Conservation (phyloP, 805 yeast genomes). For the Saturnispora galanensis region DNA sequence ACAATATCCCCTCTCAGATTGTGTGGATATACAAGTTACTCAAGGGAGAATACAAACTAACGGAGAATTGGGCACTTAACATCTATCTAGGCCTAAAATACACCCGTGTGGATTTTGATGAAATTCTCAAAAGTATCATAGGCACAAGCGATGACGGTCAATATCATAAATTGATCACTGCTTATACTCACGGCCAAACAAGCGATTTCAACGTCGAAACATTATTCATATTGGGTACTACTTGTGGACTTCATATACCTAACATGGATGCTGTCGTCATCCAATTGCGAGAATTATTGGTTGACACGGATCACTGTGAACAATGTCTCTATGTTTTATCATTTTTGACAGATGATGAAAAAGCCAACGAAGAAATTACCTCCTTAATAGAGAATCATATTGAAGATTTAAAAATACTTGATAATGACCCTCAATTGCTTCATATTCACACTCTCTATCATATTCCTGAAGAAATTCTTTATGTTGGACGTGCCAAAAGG, state of each 20-base stretch:
- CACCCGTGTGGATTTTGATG: constrained; percentile 27
- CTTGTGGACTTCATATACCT: constrained; percentile 10
- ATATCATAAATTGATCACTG: neutral
- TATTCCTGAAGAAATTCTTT: constrained; percentile 39
- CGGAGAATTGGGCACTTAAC: constrained; percentile 26
- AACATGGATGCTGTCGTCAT: constrained; percentile 17
- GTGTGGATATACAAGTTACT: constrained; percentile 56
- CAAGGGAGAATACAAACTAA: constrained; percentile 33
- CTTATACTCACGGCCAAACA: constrained; percentile 1
- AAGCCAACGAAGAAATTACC: constrained; percentile 34
- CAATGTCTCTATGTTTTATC: constrained; percentile 57
- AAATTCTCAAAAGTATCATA: constrained; percentile 21
- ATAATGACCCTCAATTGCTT: constrained; percentile 23
- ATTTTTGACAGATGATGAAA: constrained; percentile 41
- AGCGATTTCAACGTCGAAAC: constrained; percentile 9
- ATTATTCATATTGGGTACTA: constrained; percentile 10
- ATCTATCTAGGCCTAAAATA: constrained; percentile 57
- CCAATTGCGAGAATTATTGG: constrained; percentile 43
- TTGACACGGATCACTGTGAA: constrained; percentile 36
- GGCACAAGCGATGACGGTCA: constrained; percentile 11
- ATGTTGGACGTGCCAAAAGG: constrained; percentile 51
- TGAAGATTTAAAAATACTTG: constrained; percentile 22
- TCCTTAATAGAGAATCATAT: constrained; percentile 28
- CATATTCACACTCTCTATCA: constrained; percentile 31
- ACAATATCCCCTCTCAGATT: constrained; percentile 43